Evolutionary conservation across 148 eudicot species (phyloP).

Genomic region (Polygonum aviculare): DNA sequence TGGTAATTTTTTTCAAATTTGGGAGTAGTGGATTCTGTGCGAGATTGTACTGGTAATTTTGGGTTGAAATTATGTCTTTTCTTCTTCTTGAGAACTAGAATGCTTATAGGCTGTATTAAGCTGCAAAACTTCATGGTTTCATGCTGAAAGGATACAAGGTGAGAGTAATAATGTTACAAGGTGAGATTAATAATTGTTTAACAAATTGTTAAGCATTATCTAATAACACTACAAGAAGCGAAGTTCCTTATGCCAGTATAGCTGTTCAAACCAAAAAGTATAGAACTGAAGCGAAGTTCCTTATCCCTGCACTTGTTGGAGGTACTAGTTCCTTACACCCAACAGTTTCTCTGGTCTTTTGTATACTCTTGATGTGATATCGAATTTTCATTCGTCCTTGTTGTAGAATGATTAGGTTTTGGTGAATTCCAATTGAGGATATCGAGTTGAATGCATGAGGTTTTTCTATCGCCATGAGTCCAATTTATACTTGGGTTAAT

Average conservation of each 20-base stretch:
- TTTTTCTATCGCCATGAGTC: background rate
- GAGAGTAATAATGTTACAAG: background rate
- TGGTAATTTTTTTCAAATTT: no score
- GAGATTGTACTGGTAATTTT: no score
- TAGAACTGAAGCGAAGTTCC: no score
- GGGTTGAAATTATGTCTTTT: no score
- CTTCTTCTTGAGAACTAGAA: no score
- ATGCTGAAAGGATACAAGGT: no score
- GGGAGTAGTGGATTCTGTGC: no score
- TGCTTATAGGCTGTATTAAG: no score
- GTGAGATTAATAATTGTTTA: background rate
- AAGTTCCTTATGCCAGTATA: background rate
- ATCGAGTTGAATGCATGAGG: background rate
- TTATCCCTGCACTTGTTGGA: background rate
- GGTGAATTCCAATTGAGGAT: background rate
- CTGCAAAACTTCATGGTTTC: no score
- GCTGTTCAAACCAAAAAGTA: background rate
- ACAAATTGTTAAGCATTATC: background rate
- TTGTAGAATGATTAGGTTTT: background rate
- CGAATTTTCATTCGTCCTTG: background rate
- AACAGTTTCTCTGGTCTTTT: background rate
- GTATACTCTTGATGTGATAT: background rate
- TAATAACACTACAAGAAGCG: background rate
- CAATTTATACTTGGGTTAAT: background rate
- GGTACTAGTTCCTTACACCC: background rate